Conservation (phyloP, 768 basidiomycete genomes). For the Omphalotus guepiniiformis region DNA sequence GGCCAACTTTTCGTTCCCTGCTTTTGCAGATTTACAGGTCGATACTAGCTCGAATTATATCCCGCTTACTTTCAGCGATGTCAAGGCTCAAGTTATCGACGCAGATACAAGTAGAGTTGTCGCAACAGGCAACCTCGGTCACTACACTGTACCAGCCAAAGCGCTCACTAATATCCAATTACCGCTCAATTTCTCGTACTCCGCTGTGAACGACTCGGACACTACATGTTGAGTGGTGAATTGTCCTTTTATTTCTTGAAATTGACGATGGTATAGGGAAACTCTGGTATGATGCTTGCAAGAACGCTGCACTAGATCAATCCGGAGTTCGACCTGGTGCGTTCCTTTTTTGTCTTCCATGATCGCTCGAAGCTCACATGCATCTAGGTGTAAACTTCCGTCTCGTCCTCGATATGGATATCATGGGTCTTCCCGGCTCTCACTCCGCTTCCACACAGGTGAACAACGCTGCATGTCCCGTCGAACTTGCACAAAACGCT, state of each 20-base stretch:
- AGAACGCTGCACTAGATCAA: slow-evolving; percentile 46
- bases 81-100: slow-evolving; percentile 70
- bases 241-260: slow-evolving; percentile 8
- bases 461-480: slow-evolving; percentile 61
- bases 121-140: slow-evolving; percentile 59
- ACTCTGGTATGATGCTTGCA: slow-evolving; percentile 77
- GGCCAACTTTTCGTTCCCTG: slow-evolving; percentile 89
- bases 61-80: slow-evolving; percentile 66
- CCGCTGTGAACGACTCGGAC: slow-evolving; percentile 76
- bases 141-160: slow-evolving; percentile 62
- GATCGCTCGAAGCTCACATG: slow-evolving; percentile 13
- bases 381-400: slow-evolving; percentile 55
- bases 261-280: slow-evolving; percentile 46
- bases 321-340: slow-evolving; percentile 56
- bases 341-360: slow-evolving; percentile 24
- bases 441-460: slow-evolving; percentile 53
- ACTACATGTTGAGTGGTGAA: slow-evolving; percentile 59
- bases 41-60: slow-evolving; percentile 74
- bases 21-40: slow-evolving; percentile 66
- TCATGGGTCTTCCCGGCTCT: slow-evolving; percentile 60
- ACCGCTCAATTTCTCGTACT: slow-evolving; percentile 82
- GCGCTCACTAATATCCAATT: slow-evolving; percentile 58
- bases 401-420: slow-evolving; percentile 61
- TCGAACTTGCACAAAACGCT: slow-evolving; percentile 54
- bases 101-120: slow-evolving; percentile 60